These are phyloP conservation scores for Aegilops speltoides DNA, from an alignment of 176 grass and related monocot species.

Conservation along the genomic window DNA sequence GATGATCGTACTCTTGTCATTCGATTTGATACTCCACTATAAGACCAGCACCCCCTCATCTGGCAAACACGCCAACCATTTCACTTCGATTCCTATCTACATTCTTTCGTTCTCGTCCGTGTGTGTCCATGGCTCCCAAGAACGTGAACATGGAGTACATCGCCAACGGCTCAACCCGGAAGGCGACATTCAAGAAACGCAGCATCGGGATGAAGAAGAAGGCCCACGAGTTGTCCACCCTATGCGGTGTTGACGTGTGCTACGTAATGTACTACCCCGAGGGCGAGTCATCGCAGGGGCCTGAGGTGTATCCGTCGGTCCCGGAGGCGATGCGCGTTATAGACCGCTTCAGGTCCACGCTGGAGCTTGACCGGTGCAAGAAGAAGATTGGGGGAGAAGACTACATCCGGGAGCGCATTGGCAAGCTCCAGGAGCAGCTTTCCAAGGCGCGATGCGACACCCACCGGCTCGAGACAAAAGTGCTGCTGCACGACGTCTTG, in stretches of 20 bases:
- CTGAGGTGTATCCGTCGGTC: neutral
- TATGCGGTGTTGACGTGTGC: slow-evolving; percentile 33
- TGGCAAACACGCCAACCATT: neutral
- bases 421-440: slow-evolving; percentile 40
- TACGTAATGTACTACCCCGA: neutral
- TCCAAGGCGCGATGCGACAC: slow-evolving; percentile 26
- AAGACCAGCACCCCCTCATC: neutral
- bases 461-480: slow-evolving; percentile 8
- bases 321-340: neutral
- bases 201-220: slow-evolving; percentile 29
- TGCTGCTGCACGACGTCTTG: slow-evolving; percentile 37
- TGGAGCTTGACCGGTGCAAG: slow-evolving; percentile 35
- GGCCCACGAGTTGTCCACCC: slow-evolving; percentile 14
- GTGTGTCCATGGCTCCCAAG: slow-evolving; percentile 25
- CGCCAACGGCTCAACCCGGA: neutral
- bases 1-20: neutral
- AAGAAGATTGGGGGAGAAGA: slow-evolving; percentile 50
- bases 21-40: neutral
- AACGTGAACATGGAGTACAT: slow-evolving; percentile 24
- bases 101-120: neutral
- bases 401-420: slow-evolving; percentile 28
- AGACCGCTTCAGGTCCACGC: slow-evolving; percentile 28
- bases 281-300: neutral
- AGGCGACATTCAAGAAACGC: slow-evolving; percentile 17
- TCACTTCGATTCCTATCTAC: neutral